These are phyloP conservation scores for Botryotinia globosa DNA, from an alignment of 2,329 filamentous ascomycete species.

Conservation along the genomic window DNA sequence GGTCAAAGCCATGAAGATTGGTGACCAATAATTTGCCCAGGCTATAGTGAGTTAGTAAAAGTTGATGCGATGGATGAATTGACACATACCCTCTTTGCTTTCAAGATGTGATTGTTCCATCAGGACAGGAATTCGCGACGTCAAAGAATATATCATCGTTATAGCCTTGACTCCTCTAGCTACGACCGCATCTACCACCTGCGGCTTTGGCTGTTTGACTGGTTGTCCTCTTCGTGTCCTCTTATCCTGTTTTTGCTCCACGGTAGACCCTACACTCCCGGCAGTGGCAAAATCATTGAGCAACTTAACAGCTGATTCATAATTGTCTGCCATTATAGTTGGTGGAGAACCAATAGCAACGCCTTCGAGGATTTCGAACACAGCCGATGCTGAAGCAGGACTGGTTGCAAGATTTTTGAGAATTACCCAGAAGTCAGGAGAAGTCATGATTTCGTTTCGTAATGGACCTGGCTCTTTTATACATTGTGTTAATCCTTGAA, in stretches of 20 bases:
- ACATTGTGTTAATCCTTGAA: constrained; percentile 77
- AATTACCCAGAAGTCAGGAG: constrained; percentile 95
- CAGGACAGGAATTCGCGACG: constrained; percentile 74
- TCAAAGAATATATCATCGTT: constrained; percentile 77
- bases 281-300: constrained; percentile 88
- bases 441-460: constrained; percentile 89
- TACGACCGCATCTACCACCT: constrained; percentile 66
- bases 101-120: constrained; percentile 94
- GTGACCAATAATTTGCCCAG: constrained; percentile 97
- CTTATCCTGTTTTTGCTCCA: constrained; percentile 66
- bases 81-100: constrained; percentile 56
- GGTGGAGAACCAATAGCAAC: constrained; percentile 69
- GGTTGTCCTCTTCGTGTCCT: constrained; percentile 42
- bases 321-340: constrained; percentile 92
- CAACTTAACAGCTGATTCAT: constrained; percentile 79
- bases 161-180: constrained; percentile 78
- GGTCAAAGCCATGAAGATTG: constrained; percentile 85
- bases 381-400: constrained; percentile 67
- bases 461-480: constrained; percentile 75
- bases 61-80: neutral
- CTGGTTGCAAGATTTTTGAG: constrained; percentile 71
- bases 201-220: constrained; percentile 44
- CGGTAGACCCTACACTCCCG: constrained; percentile 67
- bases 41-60: constrained; percentile 45
- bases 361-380: constrained; percentile 83